Evolutionary conservation across 768 basidiomycete genomes (phyloP).

Genomic region (Mycena latifolia): DNA sequence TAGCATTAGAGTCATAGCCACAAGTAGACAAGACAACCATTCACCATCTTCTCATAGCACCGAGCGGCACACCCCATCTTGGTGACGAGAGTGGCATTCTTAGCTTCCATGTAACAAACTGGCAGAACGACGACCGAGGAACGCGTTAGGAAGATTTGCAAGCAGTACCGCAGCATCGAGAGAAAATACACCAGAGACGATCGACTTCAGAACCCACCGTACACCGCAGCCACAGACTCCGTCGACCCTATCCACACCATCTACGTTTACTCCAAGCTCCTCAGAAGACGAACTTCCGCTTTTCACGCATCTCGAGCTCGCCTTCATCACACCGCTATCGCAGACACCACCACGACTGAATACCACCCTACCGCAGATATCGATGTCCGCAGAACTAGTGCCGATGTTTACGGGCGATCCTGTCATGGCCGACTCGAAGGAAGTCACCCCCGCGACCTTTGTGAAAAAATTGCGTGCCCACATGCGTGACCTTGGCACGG

Average conservation of each 20-base stretch:
- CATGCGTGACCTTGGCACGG: slow-evolving; percentile 20
- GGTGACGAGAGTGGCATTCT: neutral
- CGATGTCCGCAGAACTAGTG: slow-evolving; percentile 5
- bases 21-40: no score
- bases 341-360: neutral
- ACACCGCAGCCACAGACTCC: neutral
- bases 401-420: slow-evolving; percentile 29
- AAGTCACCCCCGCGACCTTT: slow-evolving; percentile 18
- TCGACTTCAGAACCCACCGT: neutral
- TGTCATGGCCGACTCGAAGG: neutral
- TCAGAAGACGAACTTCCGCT: neutral
- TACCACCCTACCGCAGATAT: neutral
- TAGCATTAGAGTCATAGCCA: no score
- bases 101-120: neutral
- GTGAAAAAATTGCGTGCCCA: slow-evolving; percentile 19
- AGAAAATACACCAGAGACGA: neutral
- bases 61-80: neutral
- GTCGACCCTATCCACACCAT: neutral
- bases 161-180: neutral
- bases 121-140: neutral
- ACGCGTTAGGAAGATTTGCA: neutral
- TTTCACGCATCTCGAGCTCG: neutral
- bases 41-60: no score
- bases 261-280: neutral
- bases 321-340: neutral